Conservation (phyloP, 2,329 filamentous ascomycete genomes). For the Tolypocladium sp. region DNA sequence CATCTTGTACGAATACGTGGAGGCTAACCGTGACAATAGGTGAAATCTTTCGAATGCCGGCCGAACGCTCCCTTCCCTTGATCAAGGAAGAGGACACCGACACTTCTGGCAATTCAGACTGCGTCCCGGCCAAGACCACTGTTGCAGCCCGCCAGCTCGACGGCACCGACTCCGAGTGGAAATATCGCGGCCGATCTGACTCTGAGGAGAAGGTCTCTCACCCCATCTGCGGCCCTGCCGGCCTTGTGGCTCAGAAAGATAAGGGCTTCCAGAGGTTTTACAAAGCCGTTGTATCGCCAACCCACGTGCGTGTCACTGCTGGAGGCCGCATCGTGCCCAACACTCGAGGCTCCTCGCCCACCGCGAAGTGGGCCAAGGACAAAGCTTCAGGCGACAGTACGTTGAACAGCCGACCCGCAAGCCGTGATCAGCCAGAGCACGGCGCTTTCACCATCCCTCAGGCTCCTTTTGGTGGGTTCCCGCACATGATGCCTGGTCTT, state of each 20-base stretch:
- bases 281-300: constrained; percentile 58
- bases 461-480: constrained; percentile 16
- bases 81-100: constrained; percentile 19
- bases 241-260: constrained; percentile 43
- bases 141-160: constrained; percentile 22
- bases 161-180: constrained; percentile 32
- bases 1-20: neutral
- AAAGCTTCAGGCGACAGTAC: constrained; percentile 13
- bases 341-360: constrained; percentile 45
- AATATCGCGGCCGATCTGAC: constrained; percentile 35
- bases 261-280: constrained; percentile 62
- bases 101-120: constrained; percentile 1
- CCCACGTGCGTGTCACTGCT: constrained; percentile 57
- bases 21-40: constrained; percentile 7
- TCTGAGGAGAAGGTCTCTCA: constrained; percentile 32
- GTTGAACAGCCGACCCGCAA: neutral
- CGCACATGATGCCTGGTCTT: constrained; percentile 22
- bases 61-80: constrained; percentile 15
- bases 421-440: constrained; percentile 8
- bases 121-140: constrained; percentile 5
- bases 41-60: constrained; percentile 21
- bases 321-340: constrained; percentile 60
- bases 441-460: constrained; percentile 15
- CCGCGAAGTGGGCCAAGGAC: constrained; percentile 40
- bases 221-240: constrained; percentile 44